Evolutionary conservation across 371 early-diverging fungal genomes (phyloP).

Genomic region (Phascolomyces articulosus): DNA sequence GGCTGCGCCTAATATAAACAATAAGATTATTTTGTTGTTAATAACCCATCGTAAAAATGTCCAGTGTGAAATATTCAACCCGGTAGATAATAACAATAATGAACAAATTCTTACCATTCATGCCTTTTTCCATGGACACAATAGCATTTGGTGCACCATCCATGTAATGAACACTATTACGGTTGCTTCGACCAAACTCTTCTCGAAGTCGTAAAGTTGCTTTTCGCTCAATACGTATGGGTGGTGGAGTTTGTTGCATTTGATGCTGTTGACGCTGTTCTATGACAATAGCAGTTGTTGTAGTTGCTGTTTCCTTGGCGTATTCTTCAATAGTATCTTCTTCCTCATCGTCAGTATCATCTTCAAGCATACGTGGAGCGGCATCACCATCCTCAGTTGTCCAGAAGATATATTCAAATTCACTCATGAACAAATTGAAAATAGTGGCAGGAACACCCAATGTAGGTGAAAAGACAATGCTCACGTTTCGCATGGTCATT

Average conservation of each 20-base stretch:
- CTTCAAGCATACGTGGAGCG: constrained; percentile 12
- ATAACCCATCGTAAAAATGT: no score
- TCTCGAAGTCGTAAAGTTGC: constrained; percentile 18
- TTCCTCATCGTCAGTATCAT: not conserved
- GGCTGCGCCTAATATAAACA: not conserved
- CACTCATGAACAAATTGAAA: constrained; percentile 71
- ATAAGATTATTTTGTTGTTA: no score
- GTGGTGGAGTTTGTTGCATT: not conserved
- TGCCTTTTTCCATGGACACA: constrained; percentile 38
- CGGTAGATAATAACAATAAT: no score
- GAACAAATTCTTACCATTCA: constrained; percentile 32
- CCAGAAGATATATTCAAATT: constrained; percentile 68
- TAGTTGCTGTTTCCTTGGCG: not conserved
- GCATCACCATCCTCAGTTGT: constrained; percentile 42
- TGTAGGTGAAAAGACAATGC: constrained; percentile 77
- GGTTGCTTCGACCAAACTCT: constrained; percentile 31
- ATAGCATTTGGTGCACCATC: constrained; percentile 48
- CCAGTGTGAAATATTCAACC: no score
- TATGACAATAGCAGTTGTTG: no score
- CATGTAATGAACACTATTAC: constrained; percentile 52
- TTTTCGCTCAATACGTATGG: constrained; percentile 7
- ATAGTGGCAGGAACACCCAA: constrained; percentile 71
- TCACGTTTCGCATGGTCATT: constrained; percentile 77
- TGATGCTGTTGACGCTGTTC: no score
- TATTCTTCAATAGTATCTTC: not conserved